phyloP scores from a whole-genome alignment of 2,329 filamentous ascomycete species.

The Pyricularia grisea region DNA sequence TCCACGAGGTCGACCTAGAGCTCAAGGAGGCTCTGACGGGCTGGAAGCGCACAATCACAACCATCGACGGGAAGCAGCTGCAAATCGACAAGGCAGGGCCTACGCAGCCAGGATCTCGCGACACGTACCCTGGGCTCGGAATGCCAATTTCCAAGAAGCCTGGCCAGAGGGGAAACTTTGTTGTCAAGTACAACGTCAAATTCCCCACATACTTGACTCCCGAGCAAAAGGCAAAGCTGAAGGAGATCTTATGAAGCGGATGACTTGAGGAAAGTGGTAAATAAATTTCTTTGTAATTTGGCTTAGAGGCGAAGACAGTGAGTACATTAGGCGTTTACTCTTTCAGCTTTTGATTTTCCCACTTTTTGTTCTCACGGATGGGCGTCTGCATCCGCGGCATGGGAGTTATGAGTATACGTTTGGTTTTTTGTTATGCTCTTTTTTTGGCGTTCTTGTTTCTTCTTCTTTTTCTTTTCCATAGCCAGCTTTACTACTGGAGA shows the following conservation, averaged over 20 bases:
- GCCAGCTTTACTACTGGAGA: background rate
- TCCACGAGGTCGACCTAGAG: slow-evolving; percentile 68
- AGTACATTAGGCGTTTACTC: background rate
- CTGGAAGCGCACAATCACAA: slow-evolving; percentile 84
- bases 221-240: slow-evolving; percentile 71
- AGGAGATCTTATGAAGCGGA: slow-evolving; percentile 58
- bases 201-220: slow-evolving; percentile 73
- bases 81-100: slow-evolving; percentile 72
- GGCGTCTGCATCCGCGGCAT: background rate
- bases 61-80: slow-evolving; percentile 85
- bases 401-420: background rate
- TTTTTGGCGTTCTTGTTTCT: background rate
- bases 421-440: background rate
- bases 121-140: slow-evolving; percentile 74
- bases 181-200: slow-evolving; percentile 85
- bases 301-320: background rate
- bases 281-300: background rate
- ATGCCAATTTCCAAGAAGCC: slow-evolving; percentile 95
- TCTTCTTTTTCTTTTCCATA: background rate
- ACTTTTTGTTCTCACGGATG: background rate
- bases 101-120: slow-evolving; percentile 74
- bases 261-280: background rate
- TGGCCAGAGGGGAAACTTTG: slow-evolving; percentile 72
- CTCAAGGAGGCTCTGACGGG: slow-evolving; percentile 93
- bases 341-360: background rate